Percentiles rank a stretch among this genome's conserved stretches.
phyloP scores from a whole-genome alignment of 495 filamentous ascomycete genomes.

The Annulohypoxylon moriforme region DNA sequence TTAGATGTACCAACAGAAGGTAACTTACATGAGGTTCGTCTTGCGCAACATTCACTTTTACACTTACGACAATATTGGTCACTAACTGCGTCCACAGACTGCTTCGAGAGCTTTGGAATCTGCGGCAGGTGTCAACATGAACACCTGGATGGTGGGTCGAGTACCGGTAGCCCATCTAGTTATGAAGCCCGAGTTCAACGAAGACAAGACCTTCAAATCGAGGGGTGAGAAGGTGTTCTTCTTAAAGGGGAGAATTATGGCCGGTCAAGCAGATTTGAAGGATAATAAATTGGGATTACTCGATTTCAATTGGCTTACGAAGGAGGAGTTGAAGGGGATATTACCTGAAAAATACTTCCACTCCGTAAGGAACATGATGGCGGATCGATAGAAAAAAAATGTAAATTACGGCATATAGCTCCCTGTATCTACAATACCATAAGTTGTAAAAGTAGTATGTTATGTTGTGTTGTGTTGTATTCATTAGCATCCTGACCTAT shows the following conservation, averaged over 20 bases:
- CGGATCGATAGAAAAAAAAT: conserved; percentile 64
- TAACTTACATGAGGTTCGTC: conserved; percentile 80
- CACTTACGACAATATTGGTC: not conserved
- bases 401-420: conserved; percentile 13
- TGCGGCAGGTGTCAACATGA: conserved; percentile 92
- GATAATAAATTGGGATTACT: conserved; percentile 75
- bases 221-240: conserved; percentile 89
- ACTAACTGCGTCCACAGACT: conserved; percentile 65
- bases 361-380: conserved; percentile 82
- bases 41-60: not conserved
- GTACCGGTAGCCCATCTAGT: conserved; percentile 86
- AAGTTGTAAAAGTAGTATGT: conserved; percentile 40
- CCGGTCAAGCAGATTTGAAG: conserved; percentile 86
- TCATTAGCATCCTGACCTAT: not conserved
- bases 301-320: conserved; percentile 93
- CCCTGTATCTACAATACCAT: conserved; percentile 25
- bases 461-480: conserved; percentile 23
- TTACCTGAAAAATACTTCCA: conserved; percentile 74
- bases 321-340: conserved; percentile 80
- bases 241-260: conserved; percentile 94
- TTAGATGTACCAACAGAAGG: conserved; percentile 74
- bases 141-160: conserved; percentile 96
- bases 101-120: conserved; percentile 81
- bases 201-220: conserved; percentile 49
- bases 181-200: conserved; percentile 55